Evolutionary conservation across 208 protist genomes (phyloP), one percentile per base, ranked within the genome.

Genomic region (Crithidia thermophila): DNA sequence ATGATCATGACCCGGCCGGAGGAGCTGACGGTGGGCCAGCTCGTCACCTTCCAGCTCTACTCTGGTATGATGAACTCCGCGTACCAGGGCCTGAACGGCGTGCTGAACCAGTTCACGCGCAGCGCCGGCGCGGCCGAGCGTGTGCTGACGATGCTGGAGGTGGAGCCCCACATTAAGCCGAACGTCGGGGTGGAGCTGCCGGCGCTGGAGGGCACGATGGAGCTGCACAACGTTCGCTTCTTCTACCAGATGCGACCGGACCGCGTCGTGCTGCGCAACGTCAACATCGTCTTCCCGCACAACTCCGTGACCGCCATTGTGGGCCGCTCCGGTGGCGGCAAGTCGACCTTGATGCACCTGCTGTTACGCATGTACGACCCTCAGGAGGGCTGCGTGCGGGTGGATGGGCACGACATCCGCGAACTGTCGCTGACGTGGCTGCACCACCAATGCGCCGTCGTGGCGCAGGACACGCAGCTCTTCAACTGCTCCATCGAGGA

Each of bases 381-480:
- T n/a, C 53, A 85, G 6, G 80, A 75, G 21, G 77, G 75, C 25
- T 57, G 66, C 37, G 53, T 86, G 11, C 20, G 70, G n/a, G 50
- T 86, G 18, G 72, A 82, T 25, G 66, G 70, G 0, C 72, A 56
- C 59, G 63, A 74, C 49, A 58, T 82, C n/a, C 69, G 63, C 39
- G 67, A 67, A 43, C n/a, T 86, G 16, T 72, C 64, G 3, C 62
- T 82, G 21, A 39, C 53, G 14, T 82, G 72, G 47, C 77, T 77
- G 73, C 81, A 81, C 57, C 71, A 79, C 21, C 75, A 84, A 14
- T 81, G 99, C 14, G 77, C 91, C n/a, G 98, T 99, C 42, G 99
- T 99, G 58, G 98, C 98, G 28, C 98, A 99, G 80, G 96, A 98
- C 77, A 96, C 97, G 16, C 75, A 98, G n/a, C 74, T 99, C 34